phyloP scores from a whole-genome alignment of 495 filamentous ascomycete genomes.

The Penicillium parvum region DNA sequence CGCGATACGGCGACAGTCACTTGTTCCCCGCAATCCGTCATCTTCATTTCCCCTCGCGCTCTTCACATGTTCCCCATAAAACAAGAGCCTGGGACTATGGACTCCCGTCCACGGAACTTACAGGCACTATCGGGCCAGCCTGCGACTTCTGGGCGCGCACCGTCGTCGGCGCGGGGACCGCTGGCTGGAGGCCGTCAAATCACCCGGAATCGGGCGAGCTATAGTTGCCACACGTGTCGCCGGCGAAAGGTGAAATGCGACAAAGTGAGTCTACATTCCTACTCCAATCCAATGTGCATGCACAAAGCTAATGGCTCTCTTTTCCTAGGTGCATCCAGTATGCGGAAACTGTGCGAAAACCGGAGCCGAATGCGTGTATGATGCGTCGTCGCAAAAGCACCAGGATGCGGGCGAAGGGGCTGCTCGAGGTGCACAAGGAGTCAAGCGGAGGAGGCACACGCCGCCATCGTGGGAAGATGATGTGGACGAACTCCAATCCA shows the following conservation, averaged over 20 bases:
- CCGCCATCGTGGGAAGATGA: constrained; percentile 32
- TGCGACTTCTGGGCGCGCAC: constrained; percentile 3
- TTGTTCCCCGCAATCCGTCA: constrained; percentile 14
- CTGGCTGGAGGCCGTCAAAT: constrained; percentile 37
- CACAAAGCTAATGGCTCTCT: too few relatives aligned
- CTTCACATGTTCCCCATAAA: neutral
- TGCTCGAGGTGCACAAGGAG: constrained; percentile 23
- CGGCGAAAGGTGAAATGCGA: constrained; percentile 47
- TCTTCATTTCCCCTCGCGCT: constrained; percentile 1
- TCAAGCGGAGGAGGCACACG: constrained; percentile 34
- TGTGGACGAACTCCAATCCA: constrained; percentile 35
- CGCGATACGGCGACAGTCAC: neutral
- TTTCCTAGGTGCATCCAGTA: constrained; percentile 39
- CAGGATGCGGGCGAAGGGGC: constrained; percentile 11
- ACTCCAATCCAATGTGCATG: neutral
- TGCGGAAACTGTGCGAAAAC: constrained; percentile 46
- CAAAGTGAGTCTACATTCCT: constrained; percentile 26
- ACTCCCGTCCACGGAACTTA: constrained; percentile 5
- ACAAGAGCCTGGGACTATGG: constrained; percentile 10
- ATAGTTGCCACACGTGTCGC: constrained; percentile 48
- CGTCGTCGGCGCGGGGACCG: constrained; percentile 17
- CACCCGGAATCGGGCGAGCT: constrained; percentile 46
- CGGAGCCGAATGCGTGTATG: constrained; percentile 42
- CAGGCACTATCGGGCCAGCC: constrained; percentile 4
- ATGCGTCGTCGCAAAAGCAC: constrained; percentile 30